A percentile compares a stretch with the other conserved stretches of the same genome.
These are phyloP conservation scores for Coemansia sp. DNA, from an alignment of 192 early-diverging fungal species.

Conservation along the genomic window DNA sequence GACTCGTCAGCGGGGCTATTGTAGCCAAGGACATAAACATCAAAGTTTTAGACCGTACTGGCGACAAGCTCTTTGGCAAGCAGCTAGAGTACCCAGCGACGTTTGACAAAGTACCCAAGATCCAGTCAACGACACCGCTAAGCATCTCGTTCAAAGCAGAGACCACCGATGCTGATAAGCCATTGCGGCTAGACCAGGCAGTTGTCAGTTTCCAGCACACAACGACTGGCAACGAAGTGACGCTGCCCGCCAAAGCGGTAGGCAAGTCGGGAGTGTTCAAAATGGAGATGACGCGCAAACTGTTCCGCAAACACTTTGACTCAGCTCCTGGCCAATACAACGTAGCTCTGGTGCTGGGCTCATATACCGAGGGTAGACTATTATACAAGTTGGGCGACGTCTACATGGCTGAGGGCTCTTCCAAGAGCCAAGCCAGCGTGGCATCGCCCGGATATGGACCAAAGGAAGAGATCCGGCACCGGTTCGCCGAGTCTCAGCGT, in stretches of 20 bases:
- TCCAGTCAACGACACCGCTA: conserved; percentile 36
- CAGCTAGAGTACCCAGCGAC: conserved; percentile 21
- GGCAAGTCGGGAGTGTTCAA: conserved; percentile 28
- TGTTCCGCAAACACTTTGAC: conserved; percentile 35
- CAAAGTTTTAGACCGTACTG: conserved; percentile 49
- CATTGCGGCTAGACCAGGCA: conserved; percentile 44
- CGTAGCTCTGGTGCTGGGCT: conserved; percentile 42
- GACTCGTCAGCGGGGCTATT: conserved; percentile 20
- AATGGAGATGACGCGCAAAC: conserved; percentile 40
- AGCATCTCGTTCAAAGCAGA: conserved; percentile 30
- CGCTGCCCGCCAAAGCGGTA: conserved; percentile 24
- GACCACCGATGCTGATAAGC: neutral
- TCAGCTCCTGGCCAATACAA: conserved; percentile 28
- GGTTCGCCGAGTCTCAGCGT: conserved; percentile 48
- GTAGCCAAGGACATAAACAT: conserved; percentile 30
- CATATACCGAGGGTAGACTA: conserved; percentile 35
- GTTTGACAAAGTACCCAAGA: conserved; percentile 22
- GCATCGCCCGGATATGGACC: conserved; percentile 21
- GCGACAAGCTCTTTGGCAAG: conserved; percentile 47
- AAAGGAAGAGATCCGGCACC: conserved; percentile 41
- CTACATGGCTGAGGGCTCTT: conserved; percentile 17
- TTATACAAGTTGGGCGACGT: conserved; percentile 42
- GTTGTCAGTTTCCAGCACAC: conserved; percentile 41
- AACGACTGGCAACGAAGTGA: conserved; percentile 28
- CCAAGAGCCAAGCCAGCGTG: neutral